Conservation (phyloP, 139 green algal species). For the Picochlorum sp. region DNA sequence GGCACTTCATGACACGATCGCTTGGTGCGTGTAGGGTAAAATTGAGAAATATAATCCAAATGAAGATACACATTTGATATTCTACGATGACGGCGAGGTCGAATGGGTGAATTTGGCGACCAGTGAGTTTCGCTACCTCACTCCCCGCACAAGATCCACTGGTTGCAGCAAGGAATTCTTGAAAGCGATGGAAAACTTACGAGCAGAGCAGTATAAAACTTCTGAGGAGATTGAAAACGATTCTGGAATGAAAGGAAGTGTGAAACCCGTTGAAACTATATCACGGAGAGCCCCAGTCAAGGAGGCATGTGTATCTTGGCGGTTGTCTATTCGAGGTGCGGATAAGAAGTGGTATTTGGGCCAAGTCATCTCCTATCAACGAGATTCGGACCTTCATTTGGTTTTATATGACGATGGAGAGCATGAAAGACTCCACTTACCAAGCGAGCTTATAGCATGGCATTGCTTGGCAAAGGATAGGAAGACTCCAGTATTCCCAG, state of each 20-base stretch:
- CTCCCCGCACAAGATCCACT: conserved; percentile 8
- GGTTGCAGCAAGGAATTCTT: conserved; percentile 11
- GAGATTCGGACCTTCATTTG: conserved; percentile 8
- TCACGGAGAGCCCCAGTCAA: not conserved
- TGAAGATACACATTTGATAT: conserved; percentile 43
- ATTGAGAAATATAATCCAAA: conserved; percentile 34
- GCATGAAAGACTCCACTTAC: conserved; percentile 56
- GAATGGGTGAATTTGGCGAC: conserved; percentile 42
- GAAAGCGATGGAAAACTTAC: conserved; percentile 28
- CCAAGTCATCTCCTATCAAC: conserved; percentile 27
- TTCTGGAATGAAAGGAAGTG: not conserved
- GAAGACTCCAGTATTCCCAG: not conserved
- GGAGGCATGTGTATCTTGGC: conserved; percentile 20
- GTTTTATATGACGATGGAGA: conserved; percentile 60
- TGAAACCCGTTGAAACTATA: not conserved
- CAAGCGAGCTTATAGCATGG: conserved; percentile 42
- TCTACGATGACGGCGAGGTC: conserved; percentile 55
- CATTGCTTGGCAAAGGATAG: conserved; percentile 4
- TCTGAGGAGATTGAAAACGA: conserved; percentile 2
- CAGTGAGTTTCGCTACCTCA: conserved; percentile 34
- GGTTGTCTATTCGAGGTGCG: conserved; percentile 37
- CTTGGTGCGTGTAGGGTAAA: conserved; percentile 9
- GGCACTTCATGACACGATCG: not conserved
- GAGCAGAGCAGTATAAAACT: not conserved
- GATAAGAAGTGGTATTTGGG: conserved; percentile 25